Conservation (phyloP, 768 basidiomycete genomes). For the Tubosaeta sp. region DNA sequence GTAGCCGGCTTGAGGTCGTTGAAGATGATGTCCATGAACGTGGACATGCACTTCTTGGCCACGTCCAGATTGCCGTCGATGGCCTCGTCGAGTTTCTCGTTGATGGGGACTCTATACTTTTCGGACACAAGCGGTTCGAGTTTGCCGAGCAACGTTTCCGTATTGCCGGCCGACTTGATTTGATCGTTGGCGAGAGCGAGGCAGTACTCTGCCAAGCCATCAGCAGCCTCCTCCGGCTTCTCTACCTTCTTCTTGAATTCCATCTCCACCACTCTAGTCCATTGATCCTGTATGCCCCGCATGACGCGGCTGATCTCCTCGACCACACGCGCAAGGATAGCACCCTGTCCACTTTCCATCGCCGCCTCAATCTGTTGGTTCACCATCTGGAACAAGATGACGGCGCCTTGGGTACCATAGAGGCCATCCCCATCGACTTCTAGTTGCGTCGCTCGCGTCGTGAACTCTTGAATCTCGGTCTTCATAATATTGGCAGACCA, state of each 20-base stretch:
- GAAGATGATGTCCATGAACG: slow-evolving; percentile 91
- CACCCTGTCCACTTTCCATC: slow-evolving; percentile 92
- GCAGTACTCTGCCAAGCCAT: slow-evolving; percentile 91
- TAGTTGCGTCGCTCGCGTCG: slow-evolving; percentile 75
- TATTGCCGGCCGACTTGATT: slow-evolving; percentile 91
- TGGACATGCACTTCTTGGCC: slow-evolving; percentile 94
- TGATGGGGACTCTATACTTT: slow-evolving; percentile 82
- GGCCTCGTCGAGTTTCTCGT: slow-evolving; percentile 86
- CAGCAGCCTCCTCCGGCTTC: slow-evolving; percentile 81
- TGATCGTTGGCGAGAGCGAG: slow-evolving; percentile 98
- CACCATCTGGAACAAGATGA: slow-evolving; percentile 97
- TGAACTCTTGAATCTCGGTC: slow-evolving; percentile 83
- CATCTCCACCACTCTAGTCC: slow-evolving; percentile 75
- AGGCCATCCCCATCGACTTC: slow-evolving; percentile 86
- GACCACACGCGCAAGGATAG: slow-evolving; percentile 87
- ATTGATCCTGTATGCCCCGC: slow-evolving; percentile 82
- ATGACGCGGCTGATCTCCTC: slow-evolving; percentile 87
- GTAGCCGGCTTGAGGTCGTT: slow-evolving; percentile 89
- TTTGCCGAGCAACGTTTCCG: slow-evolving; percentile 79
- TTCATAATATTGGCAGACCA: slow-evolving; percentile 95
- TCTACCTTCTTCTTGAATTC: slow-evolving; percentile 87
- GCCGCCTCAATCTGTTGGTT: slow-evolving; percentile 96
- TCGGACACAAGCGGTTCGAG: slow-evolving; percentile 89
- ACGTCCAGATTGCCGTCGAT: slow-evolving; percentile 99
- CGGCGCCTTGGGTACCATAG: slow-evolving; percentile 87